phyloP scores from a whole-genome alignment of 768 basidiomycete species.

The Tulasnella sp. region DNA sequence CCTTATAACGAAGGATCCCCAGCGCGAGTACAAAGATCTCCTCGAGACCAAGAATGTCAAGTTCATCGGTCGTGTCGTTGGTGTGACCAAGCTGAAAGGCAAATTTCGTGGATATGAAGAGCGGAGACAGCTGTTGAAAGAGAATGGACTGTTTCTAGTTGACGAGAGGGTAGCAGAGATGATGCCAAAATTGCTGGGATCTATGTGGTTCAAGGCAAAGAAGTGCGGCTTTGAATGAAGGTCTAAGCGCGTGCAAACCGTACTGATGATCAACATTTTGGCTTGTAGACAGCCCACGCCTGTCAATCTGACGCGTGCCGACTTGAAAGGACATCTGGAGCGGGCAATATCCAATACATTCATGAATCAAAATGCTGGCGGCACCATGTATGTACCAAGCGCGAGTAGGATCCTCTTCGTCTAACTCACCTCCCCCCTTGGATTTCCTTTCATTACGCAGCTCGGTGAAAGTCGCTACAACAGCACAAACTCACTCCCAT shows the following conservation, averaged over 20 bases:
- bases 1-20: constrained; percentile 91
- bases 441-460: constrained; percentile 36
- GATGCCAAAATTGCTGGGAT: constrained; percentile 76
- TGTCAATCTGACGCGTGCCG: constrained; percentile 76
- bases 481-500: constrained; percentile 63
- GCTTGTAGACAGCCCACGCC: constrained; percentile 79
- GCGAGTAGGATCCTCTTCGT: no score
- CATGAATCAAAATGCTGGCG: constrained; percentile 90
- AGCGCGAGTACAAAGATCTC: constrained; percentile 91
- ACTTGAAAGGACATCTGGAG: constrained; percentile 86
- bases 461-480: constrained; percentile 69
- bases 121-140: constrained; percentile 69
- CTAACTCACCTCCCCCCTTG: no score
- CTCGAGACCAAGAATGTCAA: constrained; percentile 66
- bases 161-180: constrained; percentile 85
- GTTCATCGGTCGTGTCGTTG: constrained; percentile 87
- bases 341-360: constrained; percentile 89
- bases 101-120: constrained; percentile 83
- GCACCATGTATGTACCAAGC: constrained; percentile 80
- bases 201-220: constrained; percentile 88
- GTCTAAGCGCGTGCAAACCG: background rate
- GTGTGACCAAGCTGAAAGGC: constrained; percentile 82
- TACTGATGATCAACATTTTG: constrained; percentile 14
- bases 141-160: constrained; percentile 86
- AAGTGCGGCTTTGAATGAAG: constrained; percentile 50